A percentile compares a stretch with the other conserved stretches of the same genome.
These are phyloP conservation scores for Picea glauca DNA, from an alignment of 75 land plant genomes.

Conservation along the genomic window DNA sequence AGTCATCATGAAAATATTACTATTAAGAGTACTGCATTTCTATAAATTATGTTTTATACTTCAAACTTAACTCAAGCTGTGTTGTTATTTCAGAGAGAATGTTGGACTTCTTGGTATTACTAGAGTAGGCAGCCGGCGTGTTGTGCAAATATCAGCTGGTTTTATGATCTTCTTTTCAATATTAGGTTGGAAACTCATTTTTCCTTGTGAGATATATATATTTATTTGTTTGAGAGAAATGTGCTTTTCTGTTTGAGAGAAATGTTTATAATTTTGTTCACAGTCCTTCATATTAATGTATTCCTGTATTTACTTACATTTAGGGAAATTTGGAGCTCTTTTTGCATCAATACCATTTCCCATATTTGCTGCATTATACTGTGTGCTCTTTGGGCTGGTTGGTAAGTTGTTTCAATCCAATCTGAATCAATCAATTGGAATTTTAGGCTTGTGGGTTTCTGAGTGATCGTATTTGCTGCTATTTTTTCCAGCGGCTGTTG, in stretches of 20 bases:
- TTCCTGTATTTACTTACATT: neutral
- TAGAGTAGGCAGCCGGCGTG: slow-evolving; percentile 84
- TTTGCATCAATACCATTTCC: slow-evolving; percentile 94
- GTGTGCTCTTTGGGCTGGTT: slow-evolving; percentile 84
- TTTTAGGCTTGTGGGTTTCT: neutral
- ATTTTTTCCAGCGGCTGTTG: slow-evolving; percentile 67
- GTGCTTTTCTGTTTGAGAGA: neutral
- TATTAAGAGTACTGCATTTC: neutral
- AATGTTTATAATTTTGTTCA: neutral
- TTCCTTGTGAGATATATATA: neutral
- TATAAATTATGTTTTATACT: neutral
- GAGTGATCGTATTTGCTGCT: neutral
- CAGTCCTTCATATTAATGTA: neutral
- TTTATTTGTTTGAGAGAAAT: neutral
- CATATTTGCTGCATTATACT: slow-evolving; percentile 88
- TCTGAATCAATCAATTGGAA: neutral
- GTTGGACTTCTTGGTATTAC: slow-evolving; percentile 90
- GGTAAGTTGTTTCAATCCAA: slow-evolving; percentile 31
- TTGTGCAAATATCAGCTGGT: slow-evolving; percentile 77
- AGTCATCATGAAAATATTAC: too few species aligned
- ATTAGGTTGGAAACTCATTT: slow-evolving; percentile 40
- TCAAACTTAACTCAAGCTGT: neutral
- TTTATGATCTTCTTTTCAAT: slow-evolving; percentile 90
- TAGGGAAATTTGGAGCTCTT: slow-evolving; percentile 96
- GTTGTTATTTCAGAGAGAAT: slow-evolving; percentile 72